Evolutionary conservation across 352 stramenopile genomes (phyloP), one percentile per base, ranked within the genome.

Genomic region (Phytophthora fragariae): DNA sequence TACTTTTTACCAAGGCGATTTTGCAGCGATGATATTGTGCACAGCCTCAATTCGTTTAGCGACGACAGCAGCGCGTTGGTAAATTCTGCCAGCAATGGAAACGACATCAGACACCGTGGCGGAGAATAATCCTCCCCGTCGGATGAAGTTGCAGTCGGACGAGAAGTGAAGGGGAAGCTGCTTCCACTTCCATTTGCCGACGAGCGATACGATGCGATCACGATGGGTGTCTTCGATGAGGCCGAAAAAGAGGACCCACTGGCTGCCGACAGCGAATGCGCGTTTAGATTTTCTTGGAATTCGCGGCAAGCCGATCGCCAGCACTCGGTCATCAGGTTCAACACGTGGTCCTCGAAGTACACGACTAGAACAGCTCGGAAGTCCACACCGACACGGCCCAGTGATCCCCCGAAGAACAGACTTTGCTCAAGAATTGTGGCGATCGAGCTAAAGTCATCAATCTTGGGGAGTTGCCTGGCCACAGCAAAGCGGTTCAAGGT

Each of bases 11-110:
- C 61, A 9, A 94, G 68, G 29, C 85, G 86, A 46, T 74, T 82
- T 60, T 88, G 76, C 29, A 95, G 64, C 10, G 88, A 94, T 9
- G 70, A 62, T 37, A 95, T 91, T 27, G 83, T 81, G 62, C 88
- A 95, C 46, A 94, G 69, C 12, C 90, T 85, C n/a, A 97, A 76
- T 52, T 97, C 87, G 53, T 97, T 97, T 24, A 97, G 85, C 8
- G 87, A 94, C 24, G 80, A 72, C 2, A 97, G 65, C 27, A 97
- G 21, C 2, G 85, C 82, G 76, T 97, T 97, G 3, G 86, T 96
- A 52, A 95, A 91, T 65, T 95, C 88, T 0, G 90, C 91, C 50
- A 96, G 58, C 35, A 95, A 76, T n/a, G 91, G 91, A 67, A 95
- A 97, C 27, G 89, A 86, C 85, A 97, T 94, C 19, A 97, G 79